Conservation (phyloP, 148 eudicot genomes). For the Heliosperma pusillum region DNA sequence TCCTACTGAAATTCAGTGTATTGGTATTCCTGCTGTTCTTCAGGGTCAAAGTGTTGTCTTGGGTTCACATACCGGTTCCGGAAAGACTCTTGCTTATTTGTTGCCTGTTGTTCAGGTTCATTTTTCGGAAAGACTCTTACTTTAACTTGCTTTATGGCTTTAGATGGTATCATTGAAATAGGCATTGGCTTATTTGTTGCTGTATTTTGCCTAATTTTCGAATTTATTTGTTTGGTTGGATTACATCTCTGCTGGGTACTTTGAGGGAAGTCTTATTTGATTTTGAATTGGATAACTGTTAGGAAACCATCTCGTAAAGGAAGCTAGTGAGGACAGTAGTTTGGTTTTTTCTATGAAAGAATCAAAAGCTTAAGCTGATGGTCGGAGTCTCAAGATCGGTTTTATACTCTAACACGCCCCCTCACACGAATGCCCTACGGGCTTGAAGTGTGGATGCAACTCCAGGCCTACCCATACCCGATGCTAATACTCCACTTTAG, state of each 20-base stretch:
- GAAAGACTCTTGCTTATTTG: constrained; percentile 92
- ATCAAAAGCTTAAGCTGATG: too few relatives aligned
- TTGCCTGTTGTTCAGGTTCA: constrained; percentile 86
- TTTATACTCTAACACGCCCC: too few relatives aligned
- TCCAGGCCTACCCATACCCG: too few relatives aligned
- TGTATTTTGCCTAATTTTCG: too few relatives aligned
- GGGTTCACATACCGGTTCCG: constrained; percentile 98
- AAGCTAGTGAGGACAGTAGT: too few relatives aligned
- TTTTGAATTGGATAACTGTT: not conserved
- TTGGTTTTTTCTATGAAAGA: too few relatives aligned
- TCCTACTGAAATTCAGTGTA: constrained; percentile 92
- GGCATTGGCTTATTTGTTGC: not conserved
- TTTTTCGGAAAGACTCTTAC: too few relatives aligned
- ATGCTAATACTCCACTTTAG: too few relatives aligned
- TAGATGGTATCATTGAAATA: constrained; percentile 2
- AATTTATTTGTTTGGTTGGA: not conserved
- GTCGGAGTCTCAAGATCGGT: too few relatives aligned
- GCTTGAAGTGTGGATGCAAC: too few relatives aligned
- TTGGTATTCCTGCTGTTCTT: constrained; percentile 81
- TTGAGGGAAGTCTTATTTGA: not conserved
- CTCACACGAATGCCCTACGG: too few relatives aligned
- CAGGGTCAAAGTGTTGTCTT: constrained; percentile 74
- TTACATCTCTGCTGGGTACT: not conserved
- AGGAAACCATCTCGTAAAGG: too few relatives aligned
- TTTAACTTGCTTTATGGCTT: not conserved